Evolutionary conservation across 768 basidiomycete genomes (phyloP).

Genomic region (Boletellus ananas): DNA sequence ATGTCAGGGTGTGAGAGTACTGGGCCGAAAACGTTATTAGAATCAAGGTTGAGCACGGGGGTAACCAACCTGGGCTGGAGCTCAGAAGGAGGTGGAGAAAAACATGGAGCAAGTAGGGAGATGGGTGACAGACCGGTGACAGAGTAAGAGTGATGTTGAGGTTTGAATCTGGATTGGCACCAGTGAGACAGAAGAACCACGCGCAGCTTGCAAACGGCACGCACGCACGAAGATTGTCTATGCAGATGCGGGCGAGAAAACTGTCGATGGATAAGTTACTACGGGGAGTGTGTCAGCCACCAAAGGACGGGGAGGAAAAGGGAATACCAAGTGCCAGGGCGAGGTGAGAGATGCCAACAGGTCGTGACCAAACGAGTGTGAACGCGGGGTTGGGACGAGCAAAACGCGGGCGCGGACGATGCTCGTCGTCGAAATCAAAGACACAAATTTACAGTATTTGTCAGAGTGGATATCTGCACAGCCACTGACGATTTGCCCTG

Average conservation of each 20-base stretch:
- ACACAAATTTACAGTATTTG: conserved; percentile 22
- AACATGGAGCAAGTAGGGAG: conserved; percentile 16
- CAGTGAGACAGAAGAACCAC: conserved; percentile 8
- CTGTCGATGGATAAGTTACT: conserved; percentile 18
- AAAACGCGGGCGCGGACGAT: neutral
- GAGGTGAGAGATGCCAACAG: neutral
- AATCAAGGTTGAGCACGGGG: neutral
- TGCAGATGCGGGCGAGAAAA: conserved; percentile 7
- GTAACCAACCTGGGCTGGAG: conserved; percentile 4
- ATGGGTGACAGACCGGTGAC: neutral
- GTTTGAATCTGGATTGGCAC: conserved; percentile 13
- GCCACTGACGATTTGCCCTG: conserved; percentile 7
- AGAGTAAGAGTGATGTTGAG: conserved; percentile 6
- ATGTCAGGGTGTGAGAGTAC: conserved; percentile 5
- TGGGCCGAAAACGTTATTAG: neutral
- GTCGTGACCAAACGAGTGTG: conserved; percentile 21
- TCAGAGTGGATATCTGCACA: conserved; percentile 23
- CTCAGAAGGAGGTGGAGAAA: conserved; percentile 15
- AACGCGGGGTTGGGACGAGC: neutral
- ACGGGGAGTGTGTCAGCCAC: conserved; percentile 10
- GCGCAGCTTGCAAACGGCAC: neutral
- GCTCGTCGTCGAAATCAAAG: conserved; percentile 17
- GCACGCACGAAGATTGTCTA: conserved; percentile 7
- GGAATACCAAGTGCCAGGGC: conserved; percentile 3
- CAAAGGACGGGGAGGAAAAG: neutral